Evolutionary conservation across 371 early-diverging fungal species (phyloP).

Genomic region (Rhizomucor pusillus): DNA sequence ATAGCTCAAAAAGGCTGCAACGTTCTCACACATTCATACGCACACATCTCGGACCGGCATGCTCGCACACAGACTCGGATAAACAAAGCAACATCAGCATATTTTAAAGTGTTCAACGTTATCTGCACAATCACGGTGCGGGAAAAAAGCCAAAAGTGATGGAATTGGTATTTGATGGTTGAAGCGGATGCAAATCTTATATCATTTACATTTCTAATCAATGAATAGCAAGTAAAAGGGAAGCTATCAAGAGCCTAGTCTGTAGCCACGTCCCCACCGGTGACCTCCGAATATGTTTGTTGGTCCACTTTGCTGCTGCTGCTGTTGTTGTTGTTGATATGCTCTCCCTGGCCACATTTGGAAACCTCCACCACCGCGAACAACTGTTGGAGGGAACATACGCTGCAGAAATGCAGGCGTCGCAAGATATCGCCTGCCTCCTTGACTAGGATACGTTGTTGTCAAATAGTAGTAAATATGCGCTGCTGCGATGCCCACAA

Average conservation of each 20-base stretch:
- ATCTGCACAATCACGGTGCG: too few relatives aligned
- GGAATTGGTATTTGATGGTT: background rate
- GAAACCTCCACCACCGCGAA: conserved; percentile 8
- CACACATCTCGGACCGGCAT: too few relatives aligned
- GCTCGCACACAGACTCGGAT: too few relatives aligned
- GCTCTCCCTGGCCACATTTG: conserved; percentile 11
- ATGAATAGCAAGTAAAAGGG: background rate
- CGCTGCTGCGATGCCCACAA: conserved; percentile 47
- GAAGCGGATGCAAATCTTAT: background rate
- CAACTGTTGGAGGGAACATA: conserved; percentile 34
- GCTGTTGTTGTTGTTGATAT: conserved; percentile 16
- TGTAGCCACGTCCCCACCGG: conserved; percentile 18
- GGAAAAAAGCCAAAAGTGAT: too few relatives aligned
- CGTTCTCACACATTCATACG: too few relatives aligned
- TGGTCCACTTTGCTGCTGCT: conserved; percentile 1
- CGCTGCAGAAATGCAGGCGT: conserved; percentile 53
- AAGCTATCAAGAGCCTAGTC: conserved; percentile 12
- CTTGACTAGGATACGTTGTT: conserved; percentile 52
- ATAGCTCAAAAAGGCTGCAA: too few relatives aligned
- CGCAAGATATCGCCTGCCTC: conserved; percentile 50
- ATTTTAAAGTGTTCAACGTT: too few relatives aligned
- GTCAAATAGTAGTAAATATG: conserved; percentile 59
- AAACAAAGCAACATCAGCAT: too few relatives aligned
- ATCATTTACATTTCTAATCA: background rate
- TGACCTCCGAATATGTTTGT: conserved; percentile 15